Evolutionary conservation across 2,329 filamentous ascomycete species (phyloP).

Genomic region (Fusarium sp.): DNA sequence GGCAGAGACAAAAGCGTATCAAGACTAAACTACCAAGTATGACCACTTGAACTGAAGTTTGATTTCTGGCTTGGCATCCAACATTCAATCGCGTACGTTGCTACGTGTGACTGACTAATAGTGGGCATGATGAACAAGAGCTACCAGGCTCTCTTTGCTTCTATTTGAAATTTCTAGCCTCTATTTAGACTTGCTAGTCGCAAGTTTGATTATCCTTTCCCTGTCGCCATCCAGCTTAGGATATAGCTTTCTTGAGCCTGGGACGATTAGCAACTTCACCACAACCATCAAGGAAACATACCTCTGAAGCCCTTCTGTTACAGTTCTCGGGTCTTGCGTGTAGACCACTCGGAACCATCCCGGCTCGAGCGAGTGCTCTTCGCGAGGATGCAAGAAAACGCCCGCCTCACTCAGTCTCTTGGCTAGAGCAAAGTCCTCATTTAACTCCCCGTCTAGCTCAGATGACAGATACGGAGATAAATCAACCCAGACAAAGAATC

Average conservation of each 20-base stretch:
- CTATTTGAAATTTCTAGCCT: slow-evolving; percentile 25
- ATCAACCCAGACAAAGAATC: slow-evolving; percentile 71
- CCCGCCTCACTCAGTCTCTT: slow-evolving; percentile 61
- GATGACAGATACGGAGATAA: slow-evolving; percentile 61
- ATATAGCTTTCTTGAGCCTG: slow-evolving; percentile 37
- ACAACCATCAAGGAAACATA: slow-evolving; percentile 29
- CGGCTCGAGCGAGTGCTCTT: slow-evolving; percentile 61
- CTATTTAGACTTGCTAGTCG: slow-evolving; percentile 2
- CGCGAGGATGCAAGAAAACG: slow-evolving; percentile 65
- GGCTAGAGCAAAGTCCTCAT: slow-evolving; percentile 62
- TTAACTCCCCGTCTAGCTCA: slow-evolving; percentile 49
- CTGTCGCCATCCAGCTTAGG: slow-evolving; percentile 2
- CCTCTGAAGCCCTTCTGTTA: slow-evolving; percentile 58
- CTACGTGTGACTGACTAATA: neutral
- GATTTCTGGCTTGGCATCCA: slow-evolving; percentile 32
- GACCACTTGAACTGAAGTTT: slow-evolving; percentile 26
- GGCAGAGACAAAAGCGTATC: neutral
- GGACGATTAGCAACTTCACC: slow-evolving; percentile 14
- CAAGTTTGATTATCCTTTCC: slow-evolving; percentile 2
- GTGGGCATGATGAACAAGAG: neutral
- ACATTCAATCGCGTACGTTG: neutral
- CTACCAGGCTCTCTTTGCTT: neutral
- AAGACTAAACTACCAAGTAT: slow-evolving; percentile 15
- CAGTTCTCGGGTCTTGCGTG: slow-evolving; percentile 55
- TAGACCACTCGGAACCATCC: slow-evolving; percentile 72